Evolutionary conservation across 805 yeast genomes (phyloP).

Genomic region (Saturnispora sekii): DNA sequence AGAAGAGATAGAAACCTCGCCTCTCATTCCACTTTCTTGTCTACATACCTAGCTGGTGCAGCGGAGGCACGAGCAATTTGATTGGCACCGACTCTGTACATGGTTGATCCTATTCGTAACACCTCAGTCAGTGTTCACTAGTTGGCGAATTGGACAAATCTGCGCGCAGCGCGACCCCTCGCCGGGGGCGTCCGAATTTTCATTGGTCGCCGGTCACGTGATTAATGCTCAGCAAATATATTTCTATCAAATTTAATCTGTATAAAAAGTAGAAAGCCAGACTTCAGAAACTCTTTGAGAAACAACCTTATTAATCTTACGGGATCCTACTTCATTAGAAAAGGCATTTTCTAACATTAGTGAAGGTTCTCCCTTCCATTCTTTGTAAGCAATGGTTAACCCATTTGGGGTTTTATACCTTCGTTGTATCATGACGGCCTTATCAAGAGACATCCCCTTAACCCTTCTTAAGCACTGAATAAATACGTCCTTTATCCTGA

Average conservation of each 20-base stretch:
- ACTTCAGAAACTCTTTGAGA: conserved; percentile 44
- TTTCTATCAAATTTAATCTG: background rate
- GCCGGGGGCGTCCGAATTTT: background rate
- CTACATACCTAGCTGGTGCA: conserved; percentile 39
- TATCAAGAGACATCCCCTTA: conserved; percentile 75
- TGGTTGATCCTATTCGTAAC: conserved; percentile 11
- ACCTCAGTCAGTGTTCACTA: background rate
- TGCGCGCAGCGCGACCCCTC: conserved; percentile 1
- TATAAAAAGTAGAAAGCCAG: conserved; percentile 34
- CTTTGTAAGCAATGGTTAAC: conserved; percentile 41
- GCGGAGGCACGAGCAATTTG: conserved; percentile 41
- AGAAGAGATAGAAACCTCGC: too few relatives aligned
- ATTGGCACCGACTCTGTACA: conserved; percentile 48
- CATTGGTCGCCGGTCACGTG: conserved; percentile 7
- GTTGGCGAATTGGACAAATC: background rate
- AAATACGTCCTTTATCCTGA: conserved; percentile 69
- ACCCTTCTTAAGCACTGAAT: conserved; percentile 69
- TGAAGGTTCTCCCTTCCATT: conserved; percentile 22
- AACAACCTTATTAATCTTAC: conserved; percentile 41
- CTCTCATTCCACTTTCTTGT: background rate
- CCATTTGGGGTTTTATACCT: conserved; percentile 59
- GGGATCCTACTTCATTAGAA: conserved; percentile 37
- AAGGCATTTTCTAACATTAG: conserved; percentile 25
- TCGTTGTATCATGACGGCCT: conserved; percentile 69
- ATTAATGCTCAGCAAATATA: conserved; percentile 5